phyloP scores from a whole-genome alignment of 164 flowering plant species.

The Magnolia changhungtana region DNA sequence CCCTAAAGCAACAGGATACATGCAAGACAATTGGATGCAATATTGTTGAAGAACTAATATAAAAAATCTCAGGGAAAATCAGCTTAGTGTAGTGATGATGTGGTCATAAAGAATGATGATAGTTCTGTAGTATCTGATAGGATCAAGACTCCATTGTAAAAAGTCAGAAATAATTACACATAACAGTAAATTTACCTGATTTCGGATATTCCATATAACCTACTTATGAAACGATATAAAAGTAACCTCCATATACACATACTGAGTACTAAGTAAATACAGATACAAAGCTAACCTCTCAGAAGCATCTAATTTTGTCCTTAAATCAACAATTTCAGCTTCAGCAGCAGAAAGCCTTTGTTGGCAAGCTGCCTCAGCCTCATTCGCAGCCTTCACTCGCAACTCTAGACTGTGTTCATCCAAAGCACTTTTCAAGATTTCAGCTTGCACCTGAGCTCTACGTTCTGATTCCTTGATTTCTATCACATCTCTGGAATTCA shows the following conservation, averaged over 20 bases:
- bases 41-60: neutral
- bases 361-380: slow-evolving; percentile 89
- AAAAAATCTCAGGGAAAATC: neutral
- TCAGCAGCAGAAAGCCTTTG: slow-evolving; percentile 79
- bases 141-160: too few relatives aligned
- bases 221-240: neutral
- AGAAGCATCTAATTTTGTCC: slow-evolving; percentile 70
- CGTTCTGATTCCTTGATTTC: slow-evolving; percentile 88
- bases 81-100: neutral
- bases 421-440: slow-evolving; percentile 57
- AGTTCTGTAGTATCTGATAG: neutral
- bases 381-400: slow-evolving; percentile 92
- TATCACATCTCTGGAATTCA: slow-evolving; percentile 46
- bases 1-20: neutral
- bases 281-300: slow-evolving; percentile 51
- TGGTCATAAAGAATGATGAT: neutral
- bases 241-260: neutral
- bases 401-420: slow-evolving; percentile 87
- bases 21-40: neutral
- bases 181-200: neutral
- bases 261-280: slow-evolving; percentile 1
- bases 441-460: slow-evolving; percentile 71
- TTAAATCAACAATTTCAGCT: slow-evolving; percentile 78
- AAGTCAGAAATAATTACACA: neutral
- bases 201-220: neutral